Base-by-base conservation (phyloP, 2,329 filamentous ascomycete genomes). In the Thelonectria rubi region DNA sequence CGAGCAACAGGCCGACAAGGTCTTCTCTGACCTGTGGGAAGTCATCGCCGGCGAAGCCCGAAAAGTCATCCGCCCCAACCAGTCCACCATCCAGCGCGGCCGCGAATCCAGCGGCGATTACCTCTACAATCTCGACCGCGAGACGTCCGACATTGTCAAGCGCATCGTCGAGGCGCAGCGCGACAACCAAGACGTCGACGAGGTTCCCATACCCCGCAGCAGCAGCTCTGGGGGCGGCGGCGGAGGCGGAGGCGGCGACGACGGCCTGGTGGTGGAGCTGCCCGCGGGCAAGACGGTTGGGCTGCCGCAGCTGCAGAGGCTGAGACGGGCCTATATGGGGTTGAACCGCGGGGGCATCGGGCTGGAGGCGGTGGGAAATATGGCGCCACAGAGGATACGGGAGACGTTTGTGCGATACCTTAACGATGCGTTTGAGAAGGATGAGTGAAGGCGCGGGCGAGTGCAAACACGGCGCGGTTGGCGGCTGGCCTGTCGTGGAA, bases 81-180 rank as follows among this genome's bases (percentile, higher is more conserved):
- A 88, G 72, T 90, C 91, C 4, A 94, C 92, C 0, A 85, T 93
- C 26, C 82, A 86, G 72, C 78, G 86, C 24, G 81, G 84, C 58
- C 78, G 82, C 81, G 83, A 92, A 81, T 82, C 88, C 74, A 70
- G 88, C 78, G 74, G 88, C 73, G 90, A 94, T 72, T 94, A 93
- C 74, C 82, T 96, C 54, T 93, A 95, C 74, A 84, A 92, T 62
- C 82, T 96, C 21, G 92, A 96, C 76, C 87, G 87, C 65, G 88
- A 88, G 73, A 94, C 92, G 8, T 92, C 93, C 68, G 90, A 90
- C 55, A 86, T 96, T 30, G 84, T 95, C 55, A 86, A 87, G 68
- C 82, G 82, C 58, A 88, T 96, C 39, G 77, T 91, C 58, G 86
- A 90, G 49, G 88, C 87, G 79, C 86, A 91, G 73, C 84, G 86